phyloP scores from a whole-genome alignment of 2,329 filamentous ascomycete genomes.

The Paecilomyces formosus region DNA sequence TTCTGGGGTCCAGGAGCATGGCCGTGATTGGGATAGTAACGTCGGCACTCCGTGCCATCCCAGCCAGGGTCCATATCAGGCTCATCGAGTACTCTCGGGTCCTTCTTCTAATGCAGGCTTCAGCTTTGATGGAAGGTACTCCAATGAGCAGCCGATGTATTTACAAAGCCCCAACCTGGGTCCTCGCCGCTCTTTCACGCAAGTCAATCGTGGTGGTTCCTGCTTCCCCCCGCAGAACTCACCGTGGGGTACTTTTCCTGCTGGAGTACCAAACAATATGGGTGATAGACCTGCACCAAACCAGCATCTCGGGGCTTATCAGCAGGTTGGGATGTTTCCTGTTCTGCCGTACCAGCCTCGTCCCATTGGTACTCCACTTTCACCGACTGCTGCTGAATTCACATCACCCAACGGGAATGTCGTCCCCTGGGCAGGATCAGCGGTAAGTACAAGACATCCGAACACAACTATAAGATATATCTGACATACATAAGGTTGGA shows the following conservation, averaged over 20 bases:
- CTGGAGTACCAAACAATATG: slow-evolving; percentile 15
- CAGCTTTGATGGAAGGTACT: slow-evolving; percentile 20
- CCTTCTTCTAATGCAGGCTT: slow-evolving; percentile 19
- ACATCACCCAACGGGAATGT: slow-evolving; percentile 40
- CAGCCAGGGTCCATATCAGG: slow-evolving; percentile 14
- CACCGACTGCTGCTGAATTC: slow-evolving; percentile 68
- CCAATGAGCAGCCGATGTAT: slow-evolving; percentile 23
- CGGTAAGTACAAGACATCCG: slow-evolving; percentile 45
- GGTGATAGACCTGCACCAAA: slow-evolving; percentile 20
- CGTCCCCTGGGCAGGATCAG: slow-evolving; percentile 25
- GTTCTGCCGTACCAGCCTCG: slow-evolving; percentile 45
- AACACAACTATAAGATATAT: slow-evolving; percentile 11
- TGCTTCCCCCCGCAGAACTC: slow-evolving; percentile 26
- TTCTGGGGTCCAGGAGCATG: slow-evolving; percentile 18
- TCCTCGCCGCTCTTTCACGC: slow-evolving; percentile 22
- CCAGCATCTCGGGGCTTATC: slow-evolving; percentile 23
- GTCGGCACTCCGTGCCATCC: slow-evolving; percentile 12
- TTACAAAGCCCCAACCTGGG: slow-evolving; percentile 16
- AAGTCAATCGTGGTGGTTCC: slow-evolving; percentile 21
- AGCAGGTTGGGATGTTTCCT: slow-evolving; percentile 28
- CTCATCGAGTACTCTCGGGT: slow-evolving; percentile 29
- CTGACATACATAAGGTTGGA: slow-evolving; percentile 13
- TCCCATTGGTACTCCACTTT: slow-evolving; percentile 58
- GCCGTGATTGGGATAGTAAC: slow-evolving; percentile 23
- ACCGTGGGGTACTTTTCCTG: slow-evolving; percentile 25